phyloP scores from a whole-genome alignment of 352 stramenopile species.

The Pythium pyrilobum region DNA sequence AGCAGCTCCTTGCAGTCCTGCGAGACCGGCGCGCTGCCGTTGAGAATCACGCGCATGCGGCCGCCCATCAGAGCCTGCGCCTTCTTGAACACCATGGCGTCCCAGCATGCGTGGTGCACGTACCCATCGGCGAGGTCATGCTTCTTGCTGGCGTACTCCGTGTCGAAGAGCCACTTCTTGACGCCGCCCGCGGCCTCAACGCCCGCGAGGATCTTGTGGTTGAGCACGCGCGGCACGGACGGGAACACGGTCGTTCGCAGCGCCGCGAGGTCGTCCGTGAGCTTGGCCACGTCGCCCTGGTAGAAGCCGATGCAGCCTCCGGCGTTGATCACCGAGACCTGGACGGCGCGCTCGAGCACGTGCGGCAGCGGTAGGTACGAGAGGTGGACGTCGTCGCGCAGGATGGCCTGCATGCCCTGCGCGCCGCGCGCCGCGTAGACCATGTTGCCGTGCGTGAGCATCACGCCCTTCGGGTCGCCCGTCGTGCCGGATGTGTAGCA shows the following conservation, averaged over 20 bases:
- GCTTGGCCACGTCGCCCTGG: conserved; percentile 79
- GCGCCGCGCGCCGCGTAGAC: neutral
- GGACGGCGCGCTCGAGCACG: conserved; percentile 92
- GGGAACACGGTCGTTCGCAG: conserved; percentile 90
- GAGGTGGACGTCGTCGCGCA: conserved; percentile 79
- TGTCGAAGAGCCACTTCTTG: conserved; percentile 46
- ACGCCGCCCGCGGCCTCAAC: conserved; percentile 34
- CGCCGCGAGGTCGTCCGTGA: conserved; percentile 92
- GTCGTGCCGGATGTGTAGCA: conserved; percentile 93
- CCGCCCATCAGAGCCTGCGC: conserved; percentile 76
- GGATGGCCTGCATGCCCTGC: neutral
- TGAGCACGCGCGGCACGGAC: conserved; percentile 91
- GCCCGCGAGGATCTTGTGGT: conserved; percentile 89
- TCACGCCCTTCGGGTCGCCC: conserved; percentile 91
- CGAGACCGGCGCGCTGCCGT: conserved; percentile 88
- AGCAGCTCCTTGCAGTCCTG: conserved; percentile 92
- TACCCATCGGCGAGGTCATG: conserved; percentile 26
- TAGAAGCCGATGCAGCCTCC: conserved; percentile 67
- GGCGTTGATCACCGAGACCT: conserved; percentile 76
- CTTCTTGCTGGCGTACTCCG: conserved; percentile 34
- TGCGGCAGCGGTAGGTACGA: conserved; percentile 96
- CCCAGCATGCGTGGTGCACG: conserved; percentile 75
- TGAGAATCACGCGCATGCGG: conserved; percentile 85
- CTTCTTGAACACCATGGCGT: conserved; percentile 92
- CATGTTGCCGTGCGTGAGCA: conserved; percentile 85